phyloP scores from a whole-genome alignment of 2,329 filamentous ascomycete species.

The Fulvia fulva region DNA sequence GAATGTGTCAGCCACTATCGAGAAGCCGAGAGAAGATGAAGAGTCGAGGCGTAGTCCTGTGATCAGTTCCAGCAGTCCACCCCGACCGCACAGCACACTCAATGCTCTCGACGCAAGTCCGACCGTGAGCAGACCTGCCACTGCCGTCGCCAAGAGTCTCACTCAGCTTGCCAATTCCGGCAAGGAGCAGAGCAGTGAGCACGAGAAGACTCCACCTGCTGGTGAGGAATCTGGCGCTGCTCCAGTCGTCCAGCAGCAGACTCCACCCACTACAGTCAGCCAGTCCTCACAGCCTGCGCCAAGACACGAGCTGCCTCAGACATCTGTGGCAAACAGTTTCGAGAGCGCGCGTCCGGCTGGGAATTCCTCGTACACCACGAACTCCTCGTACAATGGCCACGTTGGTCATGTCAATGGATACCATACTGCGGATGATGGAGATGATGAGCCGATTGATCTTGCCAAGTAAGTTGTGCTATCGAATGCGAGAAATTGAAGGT shows the following conservation, averaged over 20 bases:
- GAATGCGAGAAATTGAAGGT: background rate
- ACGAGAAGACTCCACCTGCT: slow-evolving; percentile 20
- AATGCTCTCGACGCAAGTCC: slow-evolving; percentile 30
- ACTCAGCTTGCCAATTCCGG: slow-evolving; percentile 24
- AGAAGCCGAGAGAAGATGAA: slow-evolving; percentile 18
- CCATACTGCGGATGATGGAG: slow-evolving; percentile 40
- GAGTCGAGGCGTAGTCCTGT: slow-evolving; percentile 26
- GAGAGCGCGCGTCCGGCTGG: slow-evolving; percentile 11
- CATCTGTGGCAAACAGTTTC: slow-evolving; percentile 20
- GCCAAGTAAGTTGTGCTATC: slow-evolving; percentile 40
- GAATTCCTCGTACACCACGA: slow-evolving; percentile 11
- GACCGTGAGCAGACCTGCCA: slow-evolving; percentile 29
- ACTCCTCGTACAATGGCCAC: slow-evolving; percentile 7
- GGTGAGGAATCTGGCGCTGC: slow-evolving; percentile 12
- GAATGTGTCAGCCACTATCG: slow-evolving; percentile 11
- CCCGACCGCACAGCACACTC: slow-evolving; percentile 18
- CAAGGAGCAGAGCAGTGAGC: slow-evolving; percentile 13
- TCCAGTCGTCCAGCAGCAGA: slow-evolving; percentile 21
- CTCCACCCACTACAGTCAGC: slow-evolving; percentile 22
- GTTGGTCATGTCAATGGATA: slow-evolving; percentile 16
- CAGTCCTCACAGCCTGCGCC: slow-evolving; percentile 16
- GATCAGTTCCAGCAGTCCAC: slow-evolving; percentile 34
- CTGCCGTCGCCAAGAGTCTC: slow-evolving; percentile 31
- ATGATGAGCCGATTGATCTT: slow-evolving; percentile 47
- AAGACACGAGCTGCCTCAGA: slow-evolving; percentile 19